Conservation (phyloP, 129 eudicot genomes). For the Ambrosia trifida region DNA sequence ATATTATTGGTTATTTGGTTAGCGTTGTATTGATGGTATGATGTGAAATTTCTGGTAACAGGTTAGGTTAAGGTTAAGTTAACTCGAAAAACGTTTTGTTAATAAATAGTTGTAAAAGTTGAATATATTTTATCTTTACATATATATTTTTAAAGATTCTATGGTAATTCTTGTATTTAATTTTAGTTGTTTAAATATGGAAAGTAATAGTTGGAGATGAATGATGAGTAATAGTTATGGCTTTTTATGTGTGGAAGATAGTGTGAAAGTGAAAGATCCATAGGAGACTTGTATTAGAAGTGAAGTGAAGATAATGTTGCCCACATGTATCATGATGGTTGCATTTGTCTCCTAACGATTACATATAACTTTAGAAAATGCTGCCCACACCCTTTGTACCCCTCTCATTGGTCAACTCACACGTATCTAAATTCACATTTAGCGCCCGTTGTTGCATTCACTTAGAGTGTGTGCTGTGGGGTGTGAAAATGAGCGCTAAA, state of each 20-base stretch:
- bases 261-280: conserved; percentile 26
- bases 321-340: conserved; percentile 31
- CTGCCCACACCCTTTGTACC: too few species aligned
- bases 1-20: too few species aligned
- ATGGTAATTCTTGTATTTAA: not conserved
- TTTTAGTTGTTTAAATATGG: not conserved
- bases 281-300: conserved; percentile 38
- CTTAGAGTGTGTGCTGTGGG: too few species aligned
- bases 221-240: conserved; percentile 28
- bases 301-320: conserved; percentile 30
- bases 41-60: too few species aligned
- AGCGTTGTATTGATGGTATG: too few species aligned
- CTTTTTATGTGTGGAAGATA: conserved; percentile 30
- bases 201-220: conserved; percentile 5
- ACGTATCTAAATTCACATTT: too few species aligned
- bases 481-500: too few species aligned
- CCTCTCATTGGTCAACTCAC: too few species aligned
- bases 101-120: not conserved
- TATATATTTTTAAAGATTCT: not conserved
- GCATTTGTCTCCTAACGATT: conserved; percentile 12
- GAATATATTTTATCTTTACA: not conserved
- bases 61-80: too few species aligned
- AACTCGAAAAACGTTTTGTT: not conserved
- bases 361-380: not conserved
- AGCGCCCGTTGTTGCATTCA: too few species aligned